Evolutionary conservation across 2,329 filamentous ascomycete genomes (phyloP).

Genomic region (Emmonsiellopsis sp.): DNA sequence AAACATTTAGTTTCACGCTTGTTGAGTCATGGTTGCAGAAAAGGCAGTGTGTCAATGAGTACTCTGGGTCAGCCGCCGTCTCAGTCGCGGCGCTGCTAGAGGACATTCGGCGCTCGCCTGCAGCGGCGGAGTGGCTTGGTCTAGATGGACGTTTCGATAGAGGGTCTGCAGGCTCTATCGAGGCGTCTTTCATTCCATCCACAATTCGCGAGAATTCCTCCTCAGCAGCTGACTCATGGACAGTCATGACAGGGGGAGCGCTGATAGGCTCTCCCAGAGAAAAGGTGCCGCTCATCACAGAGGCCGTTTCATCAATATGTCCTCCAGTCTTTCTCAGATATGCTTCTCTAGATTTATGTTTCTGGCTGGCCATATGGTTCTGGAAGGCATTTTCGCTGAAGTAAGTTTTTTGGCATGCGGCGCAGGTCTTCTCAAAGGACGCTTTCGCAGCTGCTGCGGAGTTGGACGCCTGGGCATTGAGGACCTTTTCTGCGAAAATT

Average conservation of each 20-base stretch:
- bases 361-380: constrained; percentile 85
- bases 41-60: constrained; percentile 54
- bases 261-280: constrained; percentile 72
- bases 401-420: constrained; percentile 80
- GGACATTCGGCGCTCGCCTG: constrained; percentile 22
- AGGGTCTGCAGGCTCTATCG: constrained; percentile 42
- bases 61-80: constrained; percentile 26
- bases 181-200: constrained; percentile 62
- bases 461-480: constrained; percentile 77
- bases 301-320: constrained; percentile 59
- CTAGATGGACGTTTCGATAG: constrained; percentile 30
- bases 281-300: constrained; percentile 73
- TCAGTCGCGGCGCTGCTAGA: constrained; percentile 5
- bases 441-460: constrained; percentile 80
- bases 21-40: constrained; percentile 88
- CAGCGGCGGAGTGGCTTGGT: constrained; percentile 29
- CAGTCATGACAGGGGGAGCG: constrained; percentile 23
- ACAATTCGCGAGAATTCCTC: constrained; percentile 67
- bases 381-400: constrained; percentile 93
- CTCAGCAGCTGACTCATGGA: constrained; percentile 43
- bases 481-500: constrained; percentile 88
- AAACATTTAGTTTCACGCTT: constrained; percentile 62
- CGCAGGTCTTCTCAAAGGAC: constrained; percentile 74
- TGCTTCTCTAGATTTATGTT: constrained; percentile 66
- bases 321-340: constrained; percentile 36